A percentile compares a stretch with the other conserved stretches of the same genome.
phyloP scores from a whole-genome alignment of 768 basidiomycete species.

The Suillus tomentosus region DNA sequence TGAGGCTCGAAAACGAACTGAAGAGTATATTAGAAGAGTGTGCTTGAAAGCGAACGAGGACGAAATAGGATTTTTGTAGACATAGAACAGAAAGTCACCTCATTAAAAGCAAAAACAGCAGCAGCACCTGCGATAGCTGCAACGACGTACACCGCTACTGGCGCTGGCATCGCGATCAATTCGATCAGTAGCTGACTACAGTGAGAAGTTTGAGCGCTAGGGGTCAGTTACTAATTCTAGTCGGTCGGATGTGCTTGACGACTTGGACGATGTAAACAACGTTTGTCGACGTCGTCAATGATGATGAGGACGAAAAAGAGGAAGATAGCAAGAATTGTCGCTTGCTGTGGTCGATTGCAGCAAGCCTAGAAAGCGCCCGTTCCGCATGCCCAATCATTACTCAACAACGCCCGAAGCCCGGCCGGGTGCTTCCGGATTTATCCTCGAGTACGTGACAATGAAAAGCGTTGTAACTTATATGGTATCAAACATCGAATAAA shows the following conservation, averaged over 20 bases:
- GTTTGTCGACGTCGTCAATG: not conserved
- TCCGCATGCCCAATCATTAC: constrained; percentile 1
- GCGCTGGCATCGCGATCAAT: constrained; percentile 27
- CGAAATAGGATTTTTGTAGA: not conserved
- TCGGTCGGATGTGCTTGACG: not conserved
- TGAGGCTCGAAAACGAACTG: constrained; percentile 75
- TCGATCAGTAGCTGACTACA: not conserved
- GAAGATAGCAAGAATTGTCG: not conserved
- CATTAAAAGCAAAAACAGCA: constrained; percentile 54
- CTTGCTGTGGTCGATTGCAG: constrained; percentile 2
- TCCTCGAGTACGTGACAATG: not conserved
- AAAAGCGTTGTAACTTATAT: too few species aligned
- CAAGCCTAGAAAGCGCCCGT: not conserved
- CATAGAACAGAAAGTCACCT: constrained; percentile 41
- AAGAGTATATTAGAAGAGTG: not conserved
- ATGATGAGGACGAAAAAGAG: not conserved
- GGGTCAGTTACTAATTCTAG: constrained; percentile 4
- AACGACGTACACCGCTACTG: constrained; percentile 48
- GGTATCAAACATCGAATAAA: too few species aligned
- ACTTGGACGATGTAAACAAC: too few species aligned
- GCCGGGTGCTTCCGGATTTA: not conserved
- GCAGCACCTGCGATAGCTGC: constrained; percentile 53
- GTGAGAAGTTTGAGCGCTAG: not conserved
- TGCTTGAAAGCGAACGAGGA: not conserved
- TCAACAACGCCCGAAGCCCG: not conserved